Evolutionary conservation across 2,329 filamentous ascomycete genomes (phyloP).

Genomic region (Aspergillus sp.): DNA sequence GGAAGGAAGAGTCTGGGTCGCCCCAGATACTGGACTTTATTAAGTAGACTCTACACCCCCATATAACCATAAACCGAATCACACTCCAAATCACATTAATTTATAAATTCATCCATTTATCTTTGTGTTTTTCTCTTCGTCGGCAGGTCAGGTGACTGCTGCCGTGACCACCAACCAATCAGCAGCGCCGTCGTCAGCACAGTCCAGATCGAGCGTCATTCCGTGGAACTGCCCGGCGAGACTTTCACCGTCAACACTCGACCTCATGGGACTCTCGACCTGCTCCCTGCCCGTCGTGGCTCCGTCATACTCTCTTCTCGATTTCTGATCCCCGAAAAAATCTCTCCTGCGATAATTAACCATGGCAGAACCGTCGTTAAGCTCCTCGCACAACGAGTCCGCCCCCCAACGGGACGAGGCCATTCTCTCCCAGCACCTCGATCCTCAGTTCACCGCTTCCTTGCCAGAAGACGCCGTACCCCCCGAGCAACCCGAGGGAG

Average conservation of each 20-base stretch:
- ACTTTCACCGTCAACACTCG: not conserved
- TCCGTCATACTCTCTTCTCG: not conserved
- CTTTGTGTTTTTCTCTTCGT: not conserved
- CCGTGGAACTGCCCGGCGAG: not conserved
- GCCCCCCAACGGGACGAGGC: constrained; percentile 17
- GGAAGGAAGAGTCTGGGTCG: not conserved
- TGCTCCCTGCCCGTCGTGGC: constrained; percentile 4
- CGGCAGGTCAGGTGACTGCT: not conserved
- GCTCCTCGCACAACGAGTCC: constrained; percentile 13
- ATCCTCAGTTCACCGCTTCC: constrained; percentile 23
- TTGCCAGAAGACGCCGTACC: constrained; percentile 14
- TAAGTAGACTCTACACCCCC: not conserved
- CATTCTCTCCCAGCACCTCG: constrained; percentile 21
- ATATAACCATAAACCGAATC: not conserved
- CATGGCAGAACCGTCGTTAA: constrained; percentile 34
- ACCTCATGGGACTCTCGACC: not conserved
- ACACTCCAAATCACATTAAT: too few relatives aligned
- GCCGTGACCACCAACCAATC: not conserved
- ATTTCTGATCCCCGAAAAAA: not conserved
- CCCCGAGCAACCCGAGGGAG: constrained; percentile 1
- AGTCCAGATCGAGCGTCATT: not conserved
- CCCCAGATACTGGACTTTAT: not conserved
- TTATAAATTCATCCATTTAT: too few relatives aligned
- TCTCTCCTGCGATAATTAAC: not conserved
- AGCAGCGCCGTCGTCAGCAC: not conserved